phyloP scores from a whole-genome alignment of 2,329 filamentous ascomycete species.

The Curvularia sp. region DNA sequence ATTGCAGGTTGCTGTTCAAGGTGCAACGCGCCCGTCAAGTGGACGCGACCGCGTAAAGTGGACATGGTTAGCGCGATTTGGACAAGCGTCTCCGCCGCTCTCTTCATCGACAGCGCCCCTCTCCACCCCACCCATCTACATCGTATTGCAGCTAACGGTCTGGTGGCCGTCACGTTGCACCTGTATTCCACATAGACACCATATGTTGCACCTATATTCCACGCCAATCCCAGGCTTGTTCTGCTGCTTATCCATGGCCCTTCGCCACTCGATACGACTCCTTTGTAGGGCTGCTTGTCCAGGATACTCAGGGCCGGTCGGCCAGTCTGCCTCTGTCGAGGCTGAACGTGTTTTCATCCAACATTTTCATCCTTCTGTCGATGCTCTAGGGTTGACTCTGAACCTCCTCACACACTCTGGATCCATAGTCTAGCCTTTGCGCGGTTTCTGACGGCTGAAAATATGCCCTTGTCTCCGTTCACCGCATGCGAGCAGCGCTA shows the following conservation, averaged over 20 bases:
- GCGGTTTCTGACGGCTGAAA: conserved; percentile 2
- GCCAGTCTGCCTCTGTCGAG: neutral
- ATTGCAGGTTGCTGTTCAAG: conserved; percentile 10
- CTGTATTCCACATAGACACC: neutral
- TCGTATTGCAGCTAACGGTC: neutral
- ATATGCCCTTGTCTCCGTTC: conserved; percentile 1
- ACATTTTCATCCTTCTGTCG: neutral
- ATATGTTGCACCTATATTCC: neutral
- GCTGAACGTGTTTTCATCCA: neutral
- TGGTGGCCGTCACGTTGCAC: neutral
- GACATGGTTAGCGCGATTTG: conserved; percentile 16
- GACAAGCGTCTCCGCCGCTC: conserved; percentile 9
- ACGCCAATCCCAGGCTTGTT: neutral
- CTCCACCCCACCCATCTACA: neutral
- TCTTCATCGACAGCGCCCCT: neutral
- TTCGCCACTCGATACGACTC: neutral
- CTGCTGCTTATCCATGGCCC: neutral
- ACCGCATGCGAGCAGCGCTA: neutral
- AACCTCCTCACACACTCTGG: neutral
- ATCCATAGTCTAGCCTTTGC: neutral
- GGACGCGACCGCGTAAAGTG: conserved; percentile 22
- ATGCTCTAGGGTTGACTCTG: neutral
- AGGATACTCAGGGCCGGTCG: neutral
- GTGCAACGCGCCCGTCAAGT: conserved; percentile 10
- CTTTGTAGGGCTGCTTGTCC: neutral